Base-by-base conservation (phyloP, 352 stramenopile genomes). In the Phytopythium oedochilum region DNA sequence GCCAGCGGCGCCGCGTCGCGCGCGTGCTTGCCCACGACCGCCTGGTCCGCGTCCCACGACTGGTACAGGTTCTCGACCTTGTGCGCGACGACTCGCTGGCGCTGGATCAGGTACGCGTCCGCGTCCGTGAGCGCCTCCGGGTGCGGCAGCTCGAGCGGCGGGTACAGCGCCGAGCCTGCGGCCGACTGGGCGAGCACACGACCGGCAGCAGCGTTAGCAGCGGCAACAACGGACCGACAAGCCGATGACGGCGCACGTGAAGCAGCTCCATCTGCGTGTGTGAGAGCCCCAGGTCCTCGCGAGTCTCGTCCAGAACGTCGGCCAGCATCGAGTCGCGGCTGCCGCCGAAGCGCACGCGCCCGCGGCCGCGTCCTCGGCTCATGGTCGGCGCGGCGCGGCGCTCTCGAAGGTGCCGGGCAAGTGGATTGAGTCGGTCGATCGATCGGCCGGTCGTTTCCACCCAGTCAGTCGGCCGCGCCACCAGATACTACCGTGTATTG, bases 31-130 rank as follows among this genome's bases (percentile, higher is more conserved):
- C 67, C 66, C 26, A 47, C 57, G 36, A 61, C 69, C 34, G 63
- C 53, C 3, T 61, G 63, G 45, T 86, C 64, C 11, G 71, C 60
- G 53, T 75, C 73, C 71, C 71, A 86, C 50, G 73, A 63, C 26
- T 85, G 78, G 60, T 89, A 89, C 55, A 89, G 40, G 63, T 72
- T 81, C 52, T 85, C 73, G 29, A 89, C 67, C 56, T 86, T 86
- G 70, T 89, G 78, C 25, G 75, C 65, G 26, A 89, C 45, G 26
- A 86, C 69, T 18, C 78, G 78, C 63, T 89, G 78, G 55, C 72
- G 73, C 47, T 87, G 78, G 47, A 89, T 82, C 53, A 89, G 63
- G 68, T 85, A 89, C 14, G 72, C 78, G 29, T 87, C 75, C 43
- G 61, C 65, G 42, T 87, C 71, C 6, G 61, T 64, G 20, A 89